Percentiles rank a stretch among this genome's conserved stretches.
These are phyloP conservation scores for Chaetomium olivaceum DNA, from an alignment of 2,329 filamentous ascomycete genomes.

Conservation along the genomic window DNA sequence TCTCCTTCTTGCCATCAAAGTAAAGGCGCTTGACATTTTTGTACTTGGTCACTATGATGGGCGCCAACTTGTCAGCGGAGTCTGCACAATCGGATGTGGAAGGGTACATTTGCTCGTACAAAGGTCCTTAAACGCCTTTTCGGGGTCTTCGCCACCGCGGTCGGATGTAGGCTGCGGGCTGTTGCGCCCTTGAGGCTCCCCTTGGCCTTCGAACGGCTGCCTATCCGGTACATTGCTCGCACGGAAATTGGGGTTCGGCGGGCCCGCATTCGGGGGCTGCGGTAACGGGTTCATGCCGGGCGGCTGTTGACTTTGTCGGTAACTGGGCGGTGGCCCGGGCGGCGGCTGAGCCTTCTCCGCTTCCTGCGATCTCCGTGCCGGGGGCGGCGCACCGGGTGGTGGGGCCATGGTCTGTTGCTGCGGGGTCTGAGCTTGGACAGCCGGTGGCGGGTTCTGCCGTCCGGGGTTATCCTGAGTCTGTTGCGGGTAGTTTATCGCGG, in stretches of 20 bases:
- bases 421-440: slow-evolving; percentile 36
- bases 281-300: slow-evolving; percentile 48
- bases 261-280: slow-evolving; percentile 39
- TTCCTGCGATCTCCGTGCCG: slow-evolving; percentile 52
- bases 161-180: slow-evolving; percentile 56
- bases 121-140: slow-evolving; percentile 60
- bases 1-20: slow-evolving; percentile 91
- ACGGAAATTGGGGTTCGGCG: slow-evolving; percentile 44
- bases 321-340: slow-evolving; percentile 51
- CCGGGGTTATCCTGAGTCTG: slow-evolving; percentile 42
- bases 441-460: slow-evolving; percentile 32
- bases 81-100: background rate
- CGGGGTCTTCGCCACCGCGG: slow-evolving; percentile 47
- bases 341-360: slow-evolving; percentile 48
- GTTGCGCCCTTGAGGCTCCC: slow-evolving; percentile 53
- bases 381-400: slow-evolving; percentile 45
- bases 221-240: slow-evolving; percentile 42
- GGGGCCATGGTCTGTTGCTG: slow-evolving; percentile 51
- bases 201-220: slow-evolving; percentile 48
- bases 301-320: slow-evolving; percentile 53
- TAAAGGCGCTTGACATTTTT: slow-evolving; percentile 98
- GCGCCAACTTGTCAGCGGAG: slow-evolving; percentile 37
- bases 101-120: slow-evolving; percentile 43
- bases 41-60: slow-evolving; percentile 78
- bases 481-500: slow-evolving; percentile 44